A percentile compares a stretch with the other conserved stretches of the same genome.
Conservation (phyloP, 2,329 filamentous ascomycete species). For the Cercospora berteroae region DNA sequence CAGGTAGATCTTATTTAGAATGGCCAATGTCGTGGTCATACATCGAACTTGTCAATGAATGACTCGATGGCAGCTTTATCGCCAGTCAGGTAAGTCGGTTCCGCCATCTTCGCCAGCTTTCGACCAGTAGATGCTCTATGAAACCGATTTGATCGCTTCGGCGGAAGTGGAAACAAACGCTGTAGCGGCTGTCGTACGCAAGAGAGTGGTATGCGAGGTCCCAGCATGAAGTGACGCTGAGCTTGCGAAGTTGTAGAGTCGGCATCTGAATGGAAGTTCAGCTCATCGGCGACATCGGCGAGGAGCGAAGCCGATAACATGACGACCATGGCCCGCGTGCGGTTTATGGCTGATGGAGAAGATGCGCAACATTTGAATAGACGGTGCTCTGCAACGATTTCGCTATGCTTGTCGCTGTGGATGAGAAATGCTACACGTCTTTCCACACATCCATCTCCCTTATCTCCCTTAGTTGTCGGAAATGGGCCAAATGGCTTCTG, state of each 20-base stretch:
- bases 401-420: not conserved
- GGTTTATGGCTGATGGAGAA: not conserved
- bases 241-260: not conserved
- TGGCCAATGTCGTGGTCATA: constrained; percentile 42
- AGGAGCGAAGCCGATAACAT: not conserved
- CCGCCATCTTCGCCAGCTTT: constrained; percentile 8
- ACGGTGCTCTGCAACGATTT: not conserved
- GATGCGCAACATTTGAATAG: not conserved
- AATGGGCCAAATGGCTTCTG: not conserved
- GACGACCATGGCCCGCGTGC: not conserved
- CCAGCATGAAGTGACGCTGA: not conserved
- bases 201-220: not conserved
- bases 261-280: not conserved
- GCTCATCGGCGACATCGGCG: not conserved
- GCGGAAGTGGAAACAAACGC: not conserved
- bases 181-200: not conserved
- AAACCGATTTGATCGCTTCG: not conserved
- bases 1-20: not conserved
- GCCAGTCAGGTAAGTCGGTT: constrained; percentile 65
- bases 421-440: not conserved
- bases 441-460: not conserved
- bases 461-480: not conserved
- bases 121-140: not conserved
- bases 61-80: constrained; percentile 72
- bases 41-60: constrained; percentile 90